These are phyloP conservation scores for Naganishia antarctica DNA, from an alignment of 768 basidiomycete genomes.

Conservation along the genomic window DNA sequence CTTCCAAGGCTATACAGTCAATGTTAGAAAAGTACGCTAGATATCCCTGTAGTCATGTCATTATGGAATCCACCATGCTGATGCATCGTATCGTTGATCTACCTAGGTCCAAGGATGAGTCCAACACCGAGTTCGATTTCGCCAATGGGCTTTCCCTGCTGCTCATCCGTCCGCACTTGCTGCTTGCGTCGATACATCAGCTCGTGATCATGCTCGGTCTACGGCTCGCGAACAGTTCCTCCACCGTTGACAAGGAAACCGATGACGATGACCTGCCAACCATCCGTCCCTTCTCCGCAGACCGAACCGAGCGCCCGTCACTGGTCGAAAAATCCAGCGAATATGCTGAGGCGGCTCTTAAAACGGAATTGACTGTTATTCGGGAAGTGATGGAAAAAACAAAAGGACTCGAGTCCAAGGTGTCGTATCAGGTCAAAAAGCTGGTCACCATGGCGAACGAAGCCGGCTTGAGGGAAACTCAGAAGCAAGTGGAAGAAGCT, in stretches of 20 bases:
- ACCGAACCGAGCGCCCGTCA: not conserved
- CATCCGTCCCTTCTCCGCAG: conserved; percentile 15
- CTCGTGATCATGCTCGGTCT: conserved; percentile 59
- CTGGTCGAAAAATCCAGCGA: not conserved
- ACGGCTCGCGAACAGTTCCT: conserved; percentile 17
- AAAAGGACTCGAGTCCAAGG: conserved; percentile 72
- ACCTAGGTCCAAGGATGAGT: conserved; percentile 29
- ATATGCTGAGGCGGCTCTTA: conserved; percentile 19
- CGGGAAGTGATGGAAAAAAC: conserved; percentile 84
- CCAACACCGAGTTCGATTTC: conserved; percentile 36
- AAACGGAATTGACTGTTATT: conserved; percentile 65
- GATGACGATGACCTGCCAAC: conserved; percentile 10
- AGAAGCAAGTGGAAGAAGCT: conserved; percentile 37
- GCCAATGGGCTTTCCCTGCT: conserved; percentile 75
- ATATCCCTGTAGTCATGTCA: conserved; percentile 9
- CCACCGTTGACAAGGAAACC: not conserved
- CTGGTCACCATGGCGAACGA: conserved; percentile 69
- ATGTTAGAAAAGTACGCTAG: conserved; percentile 24
- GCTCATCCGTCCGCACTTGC: conserved; percentile 75
- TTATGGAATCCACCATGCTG: conserved; percentile 17
- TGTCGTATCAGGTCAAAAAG: conserved; percentile 95
- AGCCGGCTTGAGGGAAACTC: conserved; percentile 43
- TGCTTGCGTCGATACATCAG: conserved; percentile 80
- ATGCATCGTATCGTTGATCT: conserved; percentile 7
- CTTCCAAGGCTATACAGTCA: conserved; percentile 16